Base-by-base conservation (phyloP, 805 yeast species). In the Cyberlindnera euphorbiiphila region DNA sequence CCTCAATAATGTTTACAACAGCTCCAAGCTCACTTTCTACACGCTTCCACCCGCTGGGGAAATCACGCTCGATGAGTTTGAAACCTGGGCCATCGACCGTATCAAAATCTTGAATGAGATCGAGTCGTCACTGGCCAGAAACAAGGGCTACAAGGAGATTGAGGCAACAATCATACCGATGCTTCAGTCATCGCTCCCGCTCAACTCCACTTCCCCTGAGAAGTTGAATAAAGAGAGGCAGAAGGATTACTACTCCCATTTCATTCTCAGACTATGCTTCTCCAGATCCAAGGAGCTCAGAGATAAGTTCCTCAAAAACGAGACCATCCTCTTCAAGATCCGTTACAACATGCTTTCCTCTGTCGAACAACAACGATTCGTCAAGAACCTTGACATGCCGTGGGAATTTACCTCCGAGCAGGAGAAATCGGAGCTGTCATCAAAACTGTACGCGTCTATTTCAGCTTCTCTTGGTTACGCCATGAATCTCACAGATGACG, bases 231-330 rank as follows among this genome's bases (percentile, higher is more conserved):
- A 66, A 26, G 65, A 66, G 26, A 76, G 95, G 49, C 74, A 74
- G 47, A 91, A 91, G 57, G 99, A 93, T 61, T 91, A 87, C 54
- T 87, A 85, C 58, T 84, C 95, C 6, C 99, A 93, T 62, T 93
- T 67, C 57, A 89, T 91, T 24, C 64, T 93, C 46, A 70, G 97
- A 38, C 68, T 93, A 26, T 96, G 95, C 31, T 93, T 93, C 57
- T 85, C 97, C 56, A 78, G 95, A 45, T 75, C 78, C 4, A 85
- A 85, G 34, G 98, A 91, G 42, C 69, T 89, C 34, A 73, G 97
- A 45, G 75, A 71, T 24, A 76, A 91, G 55, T 91, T 93, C 52
- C 67, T 85, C 22, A 74, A 77, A 48, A 78, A 88, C 22, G 99
- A 93, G 57, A 67, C 83, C 0, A 62, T 71, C 11, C 65, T 93